These are phyloP conservation scores for Neckera pumila DNA, from an alignment of 225 moss, liverwort and hornwort species.

Conservation along the genomic window DNA sequence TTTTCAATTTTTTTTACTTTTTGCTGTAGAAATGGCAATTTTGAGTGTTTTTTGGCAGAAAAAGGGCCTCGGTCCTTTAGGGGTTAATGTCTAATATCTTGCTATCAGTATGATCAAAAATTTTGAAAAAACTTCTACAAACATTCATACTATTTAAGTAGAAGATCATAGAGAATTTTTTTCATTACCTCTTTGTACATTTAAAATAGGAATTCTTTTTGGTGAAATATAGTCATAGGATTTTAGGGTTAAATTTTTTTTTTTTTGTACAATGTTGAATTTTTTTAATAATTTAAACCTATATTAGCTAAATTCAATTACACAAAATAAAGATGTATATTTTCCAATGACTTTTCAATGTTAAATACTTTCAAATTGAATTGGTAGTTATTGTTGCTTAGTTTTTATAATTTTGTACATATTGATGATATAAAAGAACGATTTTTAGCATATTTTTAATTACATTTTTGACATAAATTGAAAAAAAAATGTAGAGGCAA, in stretches of 20 bases:
- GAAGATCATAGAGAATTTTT: no score
- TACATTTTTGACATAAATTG: background rate
- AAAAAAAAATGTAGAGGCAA: rapidly evolving
- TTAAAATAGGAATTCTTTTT: background rate
- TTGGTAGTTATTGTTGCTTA: no score
- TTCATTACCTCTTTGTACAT: background rate
- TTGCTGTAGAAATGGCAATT: no score
- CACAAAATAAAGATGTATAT: background rate
- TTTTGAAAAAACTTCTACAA: background rate
- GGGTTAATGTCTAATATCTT: background rate
- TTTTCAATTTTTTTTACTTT: no score
- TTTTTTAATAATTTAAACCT: rapidly evolving
- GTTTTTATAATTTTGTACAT: background rate
- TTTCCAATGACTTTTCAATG: background rate
- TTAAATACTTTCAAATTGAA: background rate
- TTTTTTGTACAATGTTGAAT: background rate
- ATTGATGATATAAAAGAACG: no score
- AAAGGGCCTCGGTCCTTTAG: no score
- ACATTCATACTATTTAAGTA: background rate
- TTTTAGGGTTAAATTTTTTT: rapidly evolving
- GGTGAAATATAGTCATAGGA: background rate
- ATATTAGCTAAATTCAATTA: background rate
- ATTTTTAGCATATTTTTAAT: background rate
- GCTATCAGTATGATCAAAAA: no score
- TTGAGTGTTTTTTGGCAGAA: no score